These are phyloP conservation scores for Aspergillus fructus DNA, from an alignment of 2,329 filamentous ascomycete genomes.

Conservation along the genomic window DNA sequence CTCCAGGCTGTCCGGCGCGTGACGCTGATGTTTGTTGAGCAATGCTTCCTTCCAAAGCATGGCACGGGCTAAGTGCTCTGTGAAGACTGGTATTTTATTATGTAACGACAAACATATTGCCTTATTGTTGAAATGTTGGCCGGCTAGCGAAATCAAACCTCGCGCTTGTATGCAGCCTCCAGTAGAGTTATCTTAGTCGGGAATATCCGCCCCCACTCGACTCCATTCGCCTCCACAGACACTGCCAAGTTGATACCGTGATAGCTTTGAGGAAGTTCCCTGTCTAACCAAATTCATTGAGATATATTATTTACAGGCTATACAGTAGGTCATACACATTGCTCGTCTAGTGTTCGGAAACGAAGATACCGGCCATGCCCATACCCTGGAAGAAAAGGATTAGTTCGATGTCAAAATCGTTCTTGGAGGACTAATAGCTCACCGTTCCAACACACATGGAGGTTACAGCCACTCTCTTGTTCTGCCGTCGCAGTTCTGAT, in stretches of 20 bases:
- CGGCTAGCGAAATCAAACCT: neutral
- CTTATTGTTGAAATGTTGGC: neutral
- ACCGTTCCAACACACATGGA: conserved; percentile 92
- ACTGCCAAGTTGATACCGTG: neutral
- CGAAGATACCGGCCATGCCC: conserved; percentile 92
- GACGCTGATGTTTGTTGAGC: neutral
- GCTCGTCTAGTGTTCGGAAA: conserved; percentile 68
- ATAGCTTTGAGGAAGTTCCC: neutral
- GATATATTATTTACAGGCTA: conserved; percentile 6
- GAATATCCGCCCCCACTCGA: neutral
- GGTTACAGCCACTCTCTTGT: conserved; percentile 78
- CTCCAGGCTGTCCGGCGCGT: neutral
- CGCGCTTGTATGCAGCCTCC: too few relatives aligned
- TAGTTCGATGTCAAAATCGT: neutral
- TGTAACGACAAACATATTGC: neutral
- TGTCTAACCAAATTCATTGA: neutral
- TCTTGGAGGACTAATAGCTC: conserved; percentile 44
- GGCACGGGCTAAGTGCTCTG: neutral
- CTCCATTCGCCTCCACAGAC: neutral
- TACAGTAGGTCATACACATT: neutral
- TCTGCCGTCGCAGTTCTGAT: conserved; percentile 77
- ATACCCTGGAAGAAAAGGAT: conserved; percentile 33
- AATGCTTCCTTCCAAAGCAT: neutral
- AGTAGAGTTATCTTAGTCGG: neutral
- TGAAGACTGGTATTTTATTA: too few relatives aligned